Evolutionary conservation across 371 early-diverging fungal genomes (phyloP), one percentile per base, ranked within the genome.

Genomic region (Phascolomyces articulosus): DNA sequence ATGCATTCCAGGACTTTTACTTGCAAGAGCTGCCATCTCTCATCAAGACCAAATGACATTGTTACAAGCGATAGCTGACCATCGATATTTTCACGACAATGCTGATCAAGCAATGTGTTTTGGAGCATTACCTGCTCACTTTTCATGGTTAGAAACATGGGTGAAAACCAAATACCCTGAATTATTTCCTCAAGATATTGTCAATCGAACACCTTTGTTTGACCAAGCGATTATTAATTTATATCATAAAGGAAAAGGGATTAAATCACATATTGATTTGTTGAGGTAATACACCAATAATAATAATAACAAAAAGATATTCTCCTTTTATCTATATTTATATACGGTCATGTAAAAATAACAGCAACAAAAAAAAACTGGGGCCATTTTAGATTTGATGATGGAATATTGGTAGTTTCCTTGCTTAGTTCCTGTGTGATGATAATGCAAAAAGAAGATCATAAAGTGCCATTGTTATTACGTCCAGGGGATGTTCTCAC

Each of bases 221-320:
- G 78, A 82, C 63, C 82, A 82, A 61, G 79, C 79, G 2, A 79
- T 82, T 47, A 51, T 77, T 13, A 82, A 82, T 53, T 48, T 77
- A 27, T 82, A 82, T 59, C 62, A 70, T 29, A 72, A 71, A 71
- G 82, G 82, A 34, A 65, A 82, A 61, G 82, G 82, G 11, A 82
- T 82, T 47, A 49, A 58, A 16, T 72, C 74, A 23, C 82, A 82
- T 65, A 74, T 82, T 3, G 82, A 82, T 59, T 61, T 82, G n/a
- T 62, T 71, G 40, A 66, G 78, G 79, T 79, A 62, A 55, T 24
- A n/a, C n/a, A n/a, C n/a, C n/a, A n/a, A n/a, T n/a, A n/a, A n/a
- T n/a, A n/a, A n/a, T n/a, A n/a, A n/a, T n/a, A n/a, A n/a, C n/a
- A n/a, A n/a, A 29, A 41, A 18, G 8, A 6, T 8, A 51, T 9